A percentile compares a stretch with the other conserved stretches of the same genome.
Evolutionary conservation across 2,329 filamentous ascomycete genomes (phyloP).

Genomic region (Neofusicoccum sp.): DNA sequence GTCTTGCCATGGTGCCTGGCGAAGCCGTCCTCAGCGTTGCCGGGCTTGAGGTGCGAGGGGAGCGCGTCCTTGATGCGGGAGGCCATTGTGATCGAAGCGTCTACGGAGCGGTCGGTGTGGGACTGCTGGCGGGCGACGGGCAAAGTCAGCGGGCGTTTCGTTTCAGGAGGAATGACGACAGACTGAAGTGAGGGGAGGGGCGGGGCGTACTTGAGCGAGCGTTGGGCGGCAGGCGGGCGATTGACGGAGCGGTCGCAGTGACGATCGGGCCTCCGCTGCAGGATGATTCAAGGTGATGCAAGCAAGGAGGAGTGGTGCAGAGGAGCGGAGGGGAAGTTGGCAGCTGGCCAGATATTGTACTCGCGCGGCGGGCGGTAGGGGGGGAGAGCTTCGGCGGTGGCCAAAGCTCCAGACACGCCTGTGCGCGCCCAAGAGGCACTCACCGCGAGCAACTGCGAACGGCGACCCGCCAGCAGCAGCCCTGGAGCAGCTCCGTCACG

Average conservation of each 20-base stretch:
- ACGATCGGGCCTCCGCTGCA: constrained; percentile 14
- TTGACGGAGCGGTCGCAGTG: constrained; percentile 4
- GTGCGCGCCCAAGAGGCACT: constrained; percentile 2
- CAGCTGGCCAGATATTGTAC: constrained; percentile 22
- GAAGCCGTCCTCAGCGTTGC: constrained; percentile 49
- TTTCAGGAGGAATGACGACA: constrained; percentile 20
- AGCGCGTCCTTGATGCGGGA: constrained; percentile 64
- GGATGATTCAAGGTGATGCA: constrained; percentile 7
- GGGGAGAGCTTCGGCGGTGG: constrained; percentile 14
- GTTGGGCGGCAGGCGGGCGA: not conserved
- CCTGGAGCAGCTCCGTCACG: not conserved
- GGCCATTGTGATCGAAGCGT: constrained; percentile 59
- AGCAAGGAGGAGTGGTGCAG: constrained; percentile 10
- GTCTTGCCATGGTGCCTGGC: constrained; percentile 79
- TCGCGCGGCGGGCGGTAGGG: constrained; percentile 18
- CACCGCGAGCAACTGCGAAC: constrained; percentile 4
- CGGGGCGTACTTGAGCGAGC: constrained; percentile 15
- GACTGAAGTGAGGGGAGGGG: constrained; percentile 16
- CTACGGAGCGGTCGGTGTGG: not conserved
- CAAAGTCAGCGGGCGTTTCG: constrained; percentile 2
- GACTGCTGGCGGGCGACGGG: too few species aligned
- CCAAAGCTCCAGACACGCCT: constrained; percentile 17
- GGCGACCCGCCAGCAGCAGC: constrained; percentile 7
- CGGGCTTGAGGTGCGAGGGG: constrained; percentile 79
- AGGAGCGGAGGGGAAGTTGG: constrained; percentile 15